phyloP scores from a whole-genome alignment of 2,329 filamentous ascomycete species.

The Hymenoscyphus occultus region DNA sequence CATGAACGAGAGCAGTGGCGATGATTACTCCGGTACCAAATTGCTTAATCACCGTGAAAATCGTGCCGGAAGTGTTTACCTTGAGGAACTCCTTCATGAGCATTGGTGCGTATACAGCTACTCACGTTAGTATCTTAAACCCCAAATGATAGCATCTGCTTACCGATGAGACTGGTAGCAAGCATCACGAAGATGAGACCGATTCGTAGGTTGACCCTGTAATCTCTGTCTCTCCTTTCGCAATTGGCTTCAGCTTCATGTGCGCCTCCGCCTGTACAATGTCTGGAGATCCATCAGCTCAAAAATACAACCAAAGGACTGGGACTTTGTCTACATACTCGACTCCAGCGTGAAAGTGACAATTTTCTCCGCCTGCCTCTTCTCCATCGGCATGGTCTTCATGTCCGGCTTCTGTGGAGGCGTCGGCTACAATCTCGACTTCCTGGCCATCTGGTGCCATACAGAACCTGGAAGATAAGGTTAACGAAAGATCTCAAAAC shows the following conservation, averaged over 20 bases:
- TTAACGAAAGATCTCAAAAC: not conserved
- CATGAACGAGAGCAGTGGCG: conserved; percentile 67
- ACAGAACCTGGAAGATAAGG: conserved; percentile 52
- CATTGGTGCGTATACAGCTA: conserved; percentile 64
- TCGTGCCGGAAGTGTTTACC: not conserved
- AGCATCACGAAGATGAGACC: conserved; percentile 72
- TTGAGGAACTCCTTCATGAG: conserved; percentile 41
- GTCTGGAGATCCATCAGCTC: not conserved
- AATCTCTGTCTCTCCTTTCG: conserved; percentile 53
- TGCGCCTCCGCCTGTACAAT: not conserved
- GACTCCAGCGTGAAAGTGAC: conserved; percentile 73
- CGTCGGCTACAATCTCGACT: conserved; percentile 48
- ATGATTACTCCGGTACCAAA: conserved; percentile 73
- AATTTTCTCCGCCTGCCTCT: conserved; percentile 44
- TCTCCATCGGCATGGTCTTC: not conserved
- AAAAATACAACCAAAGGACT: not conserved
- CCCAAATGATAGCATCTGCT: conserved; percentile 8
- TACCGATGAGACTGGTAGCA: conserved; percentile 62
- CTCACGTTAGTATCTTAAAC: conserved; percentile 13
- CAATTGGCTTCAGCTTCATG: conserved; percentile 43
- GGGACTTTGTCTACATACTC: conserved; percentile 51
- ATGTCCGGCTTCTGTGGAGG: conserved; percentile 25
- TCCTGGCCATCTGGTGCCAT: conserved; percentile 58
- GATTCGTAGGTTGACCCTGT: conserved; percentile 66
- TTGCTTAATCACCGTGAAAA: conserved; percentile 57